A percentile compares a stretch with the other conserved stretches of the same genome.
Conservation (phyloP, 129 eudicot genomes). For the Artemisia tridentata region DNA sequence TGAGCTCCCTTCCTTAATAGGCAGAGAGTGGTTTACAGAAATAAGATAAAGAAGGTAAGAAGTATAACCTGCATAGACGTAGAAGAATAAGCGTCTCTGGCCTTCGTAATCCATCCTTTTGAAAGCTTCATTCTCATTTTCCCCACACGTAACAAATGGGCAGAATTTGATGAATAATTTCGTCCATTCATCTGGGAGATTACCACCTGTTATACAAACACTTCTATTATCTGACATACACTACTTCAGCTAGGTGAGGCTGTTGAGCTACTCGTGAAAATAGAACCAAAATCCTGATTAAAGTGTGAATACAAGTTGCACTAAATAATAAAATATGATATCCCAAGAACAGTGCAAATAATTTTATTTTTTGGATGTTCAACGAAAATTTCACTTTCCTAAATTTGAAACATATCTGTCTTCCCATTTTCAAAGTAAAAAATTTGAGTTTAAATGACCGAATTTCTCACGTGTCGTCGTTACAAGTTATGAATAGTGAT, state of each 20-base stretch:
- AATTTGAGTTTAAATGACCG: too few species aligned
- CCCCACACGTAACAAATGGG: slow-evolving; percentile 79
- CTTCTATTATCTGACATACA: neutral
- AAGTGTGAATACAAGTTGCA: neutral
- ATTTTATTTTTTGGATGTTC: neutral
- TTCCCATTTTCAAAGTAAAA: too few species aligned
- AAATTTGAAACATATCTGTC: too few species aligned
- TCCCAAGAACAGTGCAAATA: neutral
- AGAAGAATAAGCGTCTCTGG: slow-evolving; percentile 84
- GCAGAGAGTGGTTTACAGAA: too few species aligned
- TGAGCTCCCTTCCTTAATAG: too few species aligned
- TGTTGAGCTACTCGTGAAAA: too few species aligned
- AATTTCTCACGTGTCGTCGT: too few species aligned
- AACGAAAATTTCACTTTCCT: neutral
- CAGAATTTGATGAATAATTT: slow-evolving; percentile 80
- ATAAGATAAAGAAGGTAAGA: too few species aligned
- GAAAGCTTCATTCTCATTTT: slow-evolving; percentile 82
- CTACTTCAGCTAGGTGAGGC: too few species aligned
- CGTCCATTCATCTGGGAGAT: slow-evolving; percentile 95
- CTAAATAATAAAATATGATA: neutral
- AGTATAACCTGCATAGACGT: slow-evolving; percentile 81
- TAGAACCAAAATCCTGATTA: neutral
- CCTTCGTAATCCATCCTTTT: slow-evolving; percentile 96
- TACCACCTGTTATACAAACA: slow-evolving; percentile 58
- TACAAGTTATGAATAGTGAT: too few species aligned